Percentiles rank a stretch among this genome's conserved stretches.
Conservation (phyloP, 331 rosid species). For the Malus hybrid region DNA sequence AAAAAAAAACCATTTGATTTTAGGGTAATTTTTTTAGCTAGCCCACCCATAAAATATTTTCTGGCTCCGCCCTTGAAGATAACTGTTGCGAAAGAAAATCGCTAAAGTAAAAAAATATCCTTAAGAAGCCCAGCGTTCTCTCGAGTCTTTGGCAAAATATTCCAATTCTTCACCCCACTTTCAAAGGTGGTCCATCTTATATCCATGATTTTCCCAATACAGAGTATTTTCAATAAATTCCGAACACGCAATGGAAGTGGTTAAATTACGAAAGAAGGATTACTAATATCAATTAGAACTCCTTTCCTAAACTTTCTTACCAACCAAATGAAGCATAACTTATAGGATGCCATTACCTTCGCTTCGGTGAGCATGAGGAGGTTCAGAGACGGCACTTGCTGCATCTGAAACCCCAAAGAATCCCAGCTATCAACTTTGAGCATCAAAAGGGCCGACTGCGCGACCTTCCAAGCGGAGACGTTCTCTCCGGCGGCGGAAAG, state of each 20-base stretch:
- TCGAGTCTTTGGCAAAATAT: no score
- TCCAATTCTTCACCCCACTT: no score
- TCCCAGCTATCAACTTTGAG: slow-evolving; percentile 62
- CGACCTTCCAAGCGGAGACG: slow-evolving; percentile 70
- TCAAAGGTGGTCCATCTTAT: no score
- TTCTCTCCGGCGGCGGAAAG: slow-evolving; percentile 40
- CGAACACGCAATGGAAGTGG: not conserved
- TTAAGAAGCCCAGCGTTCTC: no score
- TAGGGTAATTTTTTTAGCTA: no score
- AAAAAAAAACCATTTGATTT: no score
- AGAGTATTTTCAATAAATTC: not conserved
- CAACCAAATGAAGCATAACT: not conserved
- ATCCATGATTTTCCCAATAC: not conserved
- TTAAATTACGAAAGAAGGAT: not conserved
- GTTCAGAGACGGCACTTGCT: slow-evolving; percentile 61
- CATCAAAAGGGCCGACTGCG: slow-evolving; percentile 44
- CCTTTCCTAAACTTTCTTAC: not conserved
- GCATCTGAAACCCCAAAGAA: slow-evolving; percentile 65
- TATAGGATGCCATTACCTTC: slow-evolving; percentile 41
- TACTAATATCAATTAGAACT: not conserved
- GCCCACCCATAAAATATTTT: no score
- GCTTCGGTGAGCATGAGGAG: slow-evolving; percentile 57
- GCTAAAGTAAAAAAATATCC: no score
- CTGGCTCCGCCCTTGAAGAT: no score
- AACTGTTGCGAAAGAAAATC: no score